Percentiles rank a stretch among this genome's conserved stretches.
These are phyloP conservation scores for Geranium brycei DNA, from an alignment of 345 rosid species.

Conservation along the genomic window DNA sequence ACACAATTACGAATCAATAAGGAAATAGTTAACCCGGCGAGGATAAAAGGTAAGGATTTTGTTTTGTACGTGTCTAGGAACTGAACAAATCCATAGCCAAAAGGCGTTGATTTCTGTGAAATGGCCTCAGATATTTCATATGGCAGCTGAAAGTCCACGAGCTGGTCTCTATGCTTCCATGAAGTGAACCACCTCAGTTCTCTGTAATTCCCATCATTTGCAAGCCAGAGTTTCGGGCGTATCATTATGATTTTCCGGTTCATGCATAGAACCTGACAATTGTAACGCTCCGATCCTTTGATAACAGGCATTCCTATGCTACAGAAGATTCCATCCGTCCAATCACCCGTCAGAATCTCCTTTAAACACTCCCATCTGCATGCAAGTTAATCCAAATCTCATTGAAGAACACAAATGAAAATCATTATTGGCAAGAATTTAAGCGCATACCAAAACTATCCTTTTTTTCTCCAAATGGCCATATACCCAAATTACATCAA, in stretches of 20 bases:
- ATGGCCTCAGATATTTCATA: slow-evolving; percentile 54
- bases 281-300: slow-evolving; percentile 84
- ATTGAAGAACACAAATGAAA: neutral
- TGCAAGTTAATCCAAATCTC: slow-evolving; percentile 4
- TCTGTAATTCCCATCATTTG: slow-evolving; percentile 79
- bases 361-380: slow-evolving; percentile 93
- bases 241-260: slow-evolving; percentile 73
- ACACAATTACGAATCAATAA: neutral
- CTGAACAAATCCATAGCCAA: slow-evolving; percentile 80
- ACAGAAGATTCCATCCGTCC: slow-evolving; percentile 78
- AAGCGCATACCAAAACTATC: neutral
- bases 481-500: neutral
- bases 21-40: neutral
- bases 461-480: too few relatives aligned
- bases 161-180: slow-evolving; percentile 65
- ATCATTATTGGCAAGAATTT: neutral
- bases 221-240: slow-evolving; percentile 90
- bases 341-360: slow-evolving; percentile 62
- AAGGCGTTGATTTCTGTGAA: slow-evolving; percentile 62
- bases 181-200: slow-evolving; percentile 87
- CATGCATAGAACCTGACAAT: slow-evolving; percentile 83
- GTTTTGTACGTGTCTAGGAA: slow-evolving; percentile 70
- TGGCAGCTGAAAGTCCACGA: slow-evolving; percentile 72
- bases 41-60: neutral
- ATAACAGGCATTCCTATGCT: slow-evolving; percentile 91